Conservation (phyloP, 2,329 filamentous ascomycete species). For the Graphilbum sp. region DNA sequence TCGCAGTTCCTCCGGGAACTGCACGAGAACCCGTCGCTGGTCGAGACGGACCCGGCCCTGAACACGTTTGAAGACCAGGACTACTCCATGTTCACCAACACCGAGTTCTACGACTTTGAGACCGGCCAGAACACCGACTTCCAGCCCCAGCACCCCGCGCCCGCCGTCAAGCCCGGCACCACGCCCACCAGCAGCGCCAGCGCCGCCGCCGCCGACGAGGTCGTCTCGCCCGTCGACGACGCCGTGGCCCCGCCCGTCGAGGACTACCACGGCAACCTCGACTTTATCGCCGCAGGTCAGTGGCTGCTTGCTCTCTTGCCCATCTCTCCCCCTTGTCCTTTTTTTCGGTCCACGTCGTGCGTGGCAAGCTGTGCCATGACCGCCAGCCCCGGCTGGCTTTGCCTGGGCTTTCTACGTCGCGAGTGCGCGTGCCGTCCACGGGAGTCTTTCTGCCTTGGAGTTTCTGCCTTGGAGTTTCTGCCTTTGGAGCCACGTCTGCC, state of each 20-base stretch:
- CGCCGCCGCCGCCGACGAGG: conserved; percentile 4
- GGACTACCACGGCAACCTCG: conserved; percentile 24
- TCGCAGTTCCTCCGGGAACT: conserved; percentile 78
- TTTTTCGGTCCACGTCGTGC: not conserved
- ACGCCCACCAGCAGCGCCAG: conserved; percentile 12
- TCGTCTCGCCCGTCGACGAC: conserved; percentile 8
- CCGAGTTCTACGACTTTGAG: conserved; percentile 69
- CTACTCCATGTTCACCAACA: conserved; percentile 66
- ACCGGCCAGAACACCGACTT: conserved; percentile 42
- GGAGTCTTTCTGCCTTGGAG: too few relatives aligned
- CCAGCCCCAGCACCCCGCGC: conserved; percentile 30
- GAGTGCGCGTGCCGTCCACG: too few relatives aligned
- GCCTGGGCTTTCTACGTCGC: too few relatives aligned
- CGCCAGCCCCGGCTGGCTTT: too few relatives aligned
- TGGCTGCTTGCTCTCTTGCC: too few relatives aligned
- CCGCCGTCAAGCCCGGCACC: conserved; percentile 25
- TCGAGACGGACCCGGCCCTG: conserved; percentile 39
- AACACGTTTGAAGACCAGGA: conserved; percentile 47
- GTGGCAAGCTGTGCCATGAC: too few relatives aligned
- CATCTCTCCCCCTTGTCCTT: not conserved
- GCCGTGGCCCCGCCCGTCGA: conserved; percentile 13
- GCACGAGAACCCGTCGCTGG: conserved; percentile 45
- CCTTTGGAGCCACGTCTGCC: too few relatives aligned
- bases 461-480: too few relatives aligned
- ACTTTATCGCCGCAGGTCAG: conserved; percentile 34